Conservation (phyloP, 148 eudicot species). For the Euryodendron excelsum region DNA sequence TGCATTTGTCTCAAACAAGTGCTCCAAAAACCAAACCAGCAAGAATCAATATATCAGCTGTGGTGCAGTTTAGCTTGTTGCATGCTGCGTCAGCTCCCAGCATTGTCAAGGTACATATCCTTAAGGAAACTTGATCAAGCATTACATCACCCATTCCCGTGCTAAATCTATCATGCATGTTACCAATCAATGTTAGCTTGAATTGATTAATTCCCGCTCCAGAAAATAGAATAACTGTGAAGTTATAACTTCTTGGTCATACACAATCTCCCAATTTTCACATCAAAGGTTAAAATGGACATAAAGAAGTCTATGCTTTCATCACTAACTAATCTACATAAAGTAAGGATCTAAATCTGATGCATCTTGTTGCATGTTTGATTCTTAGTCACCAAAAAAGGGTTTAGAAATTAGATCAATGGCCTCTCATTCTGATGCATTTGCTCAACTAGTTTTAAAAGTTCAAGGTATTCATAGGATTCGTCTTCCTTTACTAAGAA, state of each 20-base stretch:
- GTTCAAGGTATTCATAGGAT: conserved; percentile 11
- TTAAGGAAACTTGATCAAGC: background rate
- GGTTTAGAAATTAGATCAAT: conserved; percentile 9
- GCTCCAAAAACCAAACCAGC: background rate
- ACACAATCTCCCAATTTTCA: background rate
- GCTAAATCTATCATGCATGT: background rate
- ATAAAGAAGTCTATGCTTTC: background rate
- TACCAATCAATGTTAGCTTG: background rate
- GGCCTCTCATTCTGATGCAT: conserved; percentile 22
- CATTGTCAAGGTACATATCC: background rate
- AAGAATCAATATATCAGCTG: background rate
- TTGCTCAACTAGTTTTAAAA: conserved; percentile 24
- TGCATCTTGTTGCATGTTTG: background rate
- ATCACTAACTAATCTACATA: background rate
- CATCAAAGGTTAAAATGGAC: background rate
- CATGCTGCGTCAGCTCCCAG: background rate
- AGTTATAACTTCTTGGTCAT: background rate
- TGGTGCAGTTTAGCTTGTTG: background rate
- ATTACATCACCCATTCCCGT: background rate
- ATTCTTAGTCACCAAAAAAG: background rate
- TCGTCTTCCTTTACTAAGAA: conserved; percentile 25
- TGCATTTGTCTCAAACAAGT: background rate
- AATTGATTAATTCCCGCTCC: too few species aligned
- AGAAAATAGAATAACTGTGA: too few species aligned
- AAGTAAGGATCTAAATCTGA: background rate